A percentile compares a stretch with the other conserved stretches of the same genome.
Evolutionary conservation across 1,284 basidiomycete species (phyloP).

Genomic region (Lentinus polychrous): DNA sequence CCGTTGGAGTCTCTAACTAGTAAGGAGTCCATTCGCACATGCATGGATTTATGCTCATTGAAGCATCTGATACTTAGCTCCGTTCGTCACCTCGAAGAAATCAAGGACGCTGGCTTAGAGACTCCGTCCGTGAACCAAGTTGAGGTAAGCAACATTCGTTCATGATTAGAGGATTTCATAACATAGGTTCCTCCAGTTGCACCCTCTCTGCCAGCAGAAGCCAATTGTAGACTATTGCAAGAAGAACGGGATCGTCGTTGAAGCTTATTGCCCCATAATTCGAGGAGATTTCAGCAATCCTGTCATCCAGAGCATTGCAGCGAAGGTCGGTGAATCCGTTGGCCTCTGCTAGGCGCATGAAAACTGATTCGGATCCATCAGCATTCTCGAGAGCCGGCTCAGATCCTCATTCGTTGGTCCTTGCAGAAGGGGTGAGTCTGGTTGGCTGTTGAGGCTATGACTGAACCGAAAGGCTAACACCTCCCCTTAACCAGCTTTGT

Average conservation of each 20-base stretch:
- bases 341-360: neutral
- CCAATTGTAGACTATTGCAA: conserved; percentile 76
- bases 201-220: conserved; percentile 80
- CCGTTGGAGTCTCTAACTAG: conserved; percentile 65
- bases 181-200: conserved; percentile 41
- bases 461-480: neutral
- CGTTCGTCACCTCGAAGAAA: conserved; percentile 73
- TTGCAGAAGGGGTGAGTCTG: conserved; percentile 41
- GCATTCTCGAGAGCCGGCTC: conserved; percentile 44
- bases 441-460: neutral
- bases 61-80: no score
- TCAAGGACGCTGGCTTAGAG: conserved; percentile 52
- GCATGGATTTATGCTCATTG: neutral
- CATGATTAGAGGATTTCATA: neutral
- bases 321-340: conserved; percentile 24
- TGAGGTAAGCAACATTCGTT: conserved; percentile 39
- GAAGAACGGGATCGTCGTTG: conserved; percentile 59
- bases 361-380: conserved; percentile 2
- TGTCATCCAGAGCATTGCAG: conserved; percentile 33
- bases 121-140: conserved; percentile 81
- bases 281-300: conserved; percentile 35
- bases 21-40: conserved; percentile 25
- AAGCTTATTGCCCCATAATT: conserved; percentile 57
- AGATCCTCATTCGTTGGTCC: conserved; percentile 68
- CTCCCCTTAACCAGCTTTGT: conserved; percentile 29